Evolutionary conservation across 2,329 filamentous ascomycete species (phyloP).

Genomic region (Gliomastix tumulicola): DNA sequence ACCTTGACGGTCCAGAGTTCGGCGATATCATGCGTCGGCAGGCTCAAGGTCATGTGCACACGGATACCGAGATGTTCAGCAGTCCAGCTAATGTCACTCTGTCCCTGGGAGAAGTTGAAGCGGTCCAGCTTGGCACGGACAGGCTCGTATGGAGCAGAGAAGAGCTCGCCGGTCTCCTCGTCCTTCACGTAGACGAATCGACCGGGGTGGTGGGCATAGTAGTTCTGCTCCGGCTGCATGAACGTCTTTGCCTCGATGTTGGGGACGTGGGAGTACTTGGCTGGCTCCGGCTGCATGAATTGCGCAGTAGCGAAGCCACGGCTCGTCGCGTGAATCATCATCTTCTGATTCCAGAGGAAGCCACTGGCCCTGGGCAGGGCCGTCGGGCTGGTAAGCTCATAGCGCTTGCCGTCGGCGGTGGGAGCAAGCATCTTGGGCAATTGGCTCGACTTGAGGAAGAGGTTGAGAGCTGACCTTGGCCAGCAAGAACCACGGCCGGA

Average conservation of each 20-base stretch:
- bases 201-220: slow-evolving; percentile 51
- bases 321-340: slow-evolving; percentile 55
- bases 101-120: slow-evolving; percentile 47
- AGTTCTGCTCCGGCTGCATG: slow-evolving; percentile 54
- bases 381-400: slow-evolving; percentile 47
- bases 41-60: slow-evolving; percentile 41
- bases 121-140: slow-evolving; percentile 38
- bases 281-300: slow-evolving; percentile 54
- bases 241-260: slow-evolving; percentile 52
- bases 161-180: slow-evolving; percentile 39
- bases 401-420: slow-evolving; percentile 38
- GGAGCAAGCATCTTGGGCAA: slow-evolving; percentile 1
- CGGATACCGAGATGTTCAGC: slow-evolving; percentile 42
- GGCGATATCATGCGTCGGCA: slow-evolving; percentile 46
- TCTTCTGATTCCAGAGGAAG: slow-evolving; percentile 53
- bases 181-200: slow-evolving; percentile 54
- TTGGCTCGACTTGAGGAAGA: too few species aligned
- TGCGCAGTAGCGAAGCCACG: slow-evolving; percentile 51
- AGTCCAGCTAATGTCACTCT: slow-evolving; percentile 47
- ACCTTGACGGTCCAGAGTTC: slow-evolving; percentile 49
- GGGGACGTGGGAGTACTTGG: slow-evolving; percentile 52
- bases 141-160: slow-evolving; percentile 50
- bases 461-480: too few species aligned
- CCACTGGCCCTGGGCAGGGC: slow-evolving; percentile 47
- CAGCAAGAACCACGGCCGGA: too few species aligned